phyloP scores from a whole-genome alignment of 2,329 filamentous ascomycete genomes.

The Colletotrichum tofieldiae region DNA sequence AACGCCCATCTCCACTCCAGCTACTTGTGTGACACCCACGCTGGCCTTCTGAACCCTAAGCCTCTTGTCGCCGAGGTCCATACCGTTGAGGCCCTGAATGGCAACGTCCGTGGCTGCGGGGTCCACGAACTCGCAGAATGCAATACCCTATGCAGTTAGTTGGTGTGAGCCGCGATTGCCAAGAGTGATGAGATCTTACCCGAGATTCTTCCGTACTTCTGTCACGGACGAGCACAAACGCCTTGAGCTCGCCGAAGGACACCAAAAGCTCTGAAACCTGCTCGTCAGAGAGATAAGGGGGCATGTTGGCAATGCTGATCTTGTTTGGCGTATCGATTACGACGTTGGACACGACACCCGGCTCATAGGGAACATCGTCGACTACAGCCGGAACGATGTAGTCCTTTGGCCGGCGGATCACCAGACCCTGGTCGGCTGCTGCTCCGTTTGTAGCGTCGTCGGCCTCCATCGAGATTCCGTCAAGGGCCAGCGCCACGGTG shows the following conservation, averaged over 20 bases:
- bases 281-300: slow-evolving; percentile 88
- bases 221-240: slow-evolving; percentile 93
- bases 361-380: slow-evolving; percentile 81
- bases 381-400: slow-evolving; percentile 91
- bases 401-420: slow-evolving; percentile 92
- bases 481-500: slow-evolving; percentile 90
- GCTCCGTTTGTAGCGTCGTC: slow-evolving; percentile 72
- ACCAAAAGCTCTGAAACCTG: slow-evolving; percentile 92
- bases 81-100: slow-evolving; percentile 91
- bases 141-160: slow-evolving; percentile 80
- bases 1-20: slow-evolving; percentile 94
- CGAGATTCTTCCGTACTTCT: slow-evolving; percentile 87
- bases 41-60: slow-evolving; percentile 91
- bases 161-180: neutral
- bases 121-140: slow-evolving; percentile 95
- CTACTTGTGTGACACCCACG: slow-evolving; percentile 92
- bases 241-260: slow-evolving; percentile 93
- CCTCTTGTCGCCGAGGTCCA: slow-evolving; percentile 90
- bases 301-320: slow-evolving; percentile 92
- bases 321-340: slow-evolving; percentile 97
- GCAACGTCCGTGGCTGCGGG: slow-evolving; percentile 84
- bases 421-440: slow-evolving; percentile 70
- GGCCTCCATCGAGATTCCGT: slow-evolving; percentile 90
- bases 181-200: slow-evolving; percentile 67
- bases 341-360: slow-evolving; percentile 82